These are phyloP conservation scores for Solanum pimpinellifolium DNA, from an alignment of 257 asterid species.

Conservation along the genomic window DNA sequence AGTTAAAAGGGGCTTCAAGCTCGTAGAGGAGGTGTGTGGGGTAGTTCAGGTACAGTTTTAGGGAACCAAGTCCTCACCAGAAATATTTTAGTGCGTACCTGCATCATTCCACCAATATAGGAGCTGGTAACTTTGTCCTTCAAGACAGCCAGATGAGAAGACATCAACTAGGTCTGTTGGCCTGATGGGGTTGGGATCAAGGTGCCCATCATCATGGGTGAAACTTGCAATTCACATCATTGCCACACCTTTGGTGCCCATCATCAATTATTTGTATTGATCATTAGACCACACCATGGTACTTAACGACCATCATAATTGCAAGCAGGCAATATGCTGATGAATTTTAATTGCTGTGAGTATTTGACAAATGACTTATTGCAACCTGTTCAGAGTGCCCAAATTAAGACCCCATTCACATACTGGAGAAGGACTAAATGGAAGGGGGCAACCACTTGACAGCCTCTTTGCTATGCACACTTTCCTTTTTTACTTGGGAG, in stretches of 20 bases:
- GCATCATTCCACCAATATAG: not conserved
- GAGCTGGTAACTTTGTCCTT: not conserved
- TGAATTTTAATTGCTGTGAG: not conserved
- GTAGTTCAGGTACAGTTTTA: not conserved
- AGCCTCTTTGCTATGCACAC: not conserved
- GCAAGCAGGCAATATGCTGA: not conserved
- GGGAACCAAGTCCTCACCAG: not conserved
- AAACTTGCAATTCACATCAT: not conserved
- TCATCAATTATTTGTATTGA: not conserved
- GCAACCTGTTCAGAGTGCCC: not conserved
- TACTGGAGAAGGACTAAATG: not conserved
- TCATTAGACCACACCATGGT: not conserved
- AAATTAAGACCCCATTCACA: not conserved
- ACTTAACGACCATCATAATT: not conserved
- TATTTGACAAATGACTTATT: not conserved
- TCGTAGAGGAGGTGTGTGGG: not conserved
- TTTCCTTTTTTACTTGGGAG: not conserved
- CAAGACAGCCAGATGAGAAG: not conserved
- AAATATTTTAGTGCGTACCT: not conserved
- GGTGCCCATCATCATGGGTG: not conserved
- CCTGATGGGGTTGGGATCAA: not conserved
- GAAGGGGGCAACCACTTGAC: not conserved
- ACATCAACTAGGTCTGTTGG: not conserved
- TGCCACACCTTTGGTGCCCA: not conserved
- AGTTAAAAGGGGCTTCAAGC: not conserved